These are phyloP conservation scores for Aspergillus persii DNA, from an alignment of 2,329 filamentous ascomycete genomes.

Conservation along the genomic window DNA sequence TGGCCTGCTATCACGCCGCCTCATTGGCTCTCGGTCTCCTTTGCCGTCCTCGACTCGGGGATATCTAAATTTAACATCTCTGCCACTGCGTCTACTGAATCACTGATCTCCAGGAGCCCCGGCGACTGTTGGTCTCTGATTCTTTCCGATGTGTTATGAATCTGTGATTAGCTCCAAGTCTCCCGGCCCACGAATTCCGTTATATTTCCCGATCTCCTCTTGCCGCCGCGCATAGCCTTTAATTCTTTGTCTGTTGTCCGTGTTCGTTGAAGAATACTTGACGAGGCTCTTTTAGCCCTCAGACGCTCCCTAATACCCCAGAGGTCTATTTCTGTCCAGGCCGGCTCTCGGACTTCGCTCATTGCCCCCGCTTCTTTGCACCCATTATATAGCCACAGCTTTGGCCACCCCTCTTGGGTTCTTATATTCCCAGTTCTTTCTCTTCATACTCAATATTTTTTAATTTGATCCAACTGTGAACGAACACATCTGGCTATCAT, in stretches of 20 bases:
- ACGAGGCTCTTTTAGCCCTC: background rate
- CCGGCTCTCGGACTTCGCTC: conserved; percentile 17
- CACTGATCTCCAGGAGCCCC: conserved; percentile 15
- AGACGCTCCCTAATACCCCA: conserved; percentile 2
- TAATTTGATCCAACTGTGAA: background rate
- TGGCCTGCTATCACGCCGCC: conserved; percentile 4
- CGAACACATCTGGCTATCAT: conserved; percentile 8
- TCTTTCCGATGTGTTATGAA: conserved; percentile 13
- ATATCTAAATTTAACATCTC: conserved; percentile 18
- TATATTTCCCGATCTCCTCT: background rate
- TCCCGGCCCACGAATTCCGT: background rate
- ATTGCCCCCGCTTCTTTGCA: conserved; percentile 8
- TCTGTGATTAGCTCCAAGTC: conserved; percentile 5
- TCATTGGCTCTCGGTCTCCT: conserved; percentile 18
- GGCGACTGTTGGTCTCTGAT: conserved; percentile 12
- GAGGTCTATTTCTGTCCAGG: conserved; percentile 13
- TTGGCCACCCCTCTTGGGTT: background rate
- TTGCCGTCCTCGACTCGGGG: conserved; percentile 4
- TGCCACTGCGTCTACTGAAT: conserved; percentile 22
- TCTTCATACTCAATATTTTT: conserved; percentile 1
- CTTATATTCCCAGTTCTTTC: conserved; percentile 4
- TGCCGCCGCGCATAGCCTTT: background rate
- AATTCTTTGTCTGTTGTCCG: background rate
- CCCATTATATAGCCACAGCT: conserved; percentile 5
- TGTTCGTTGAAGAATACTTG: background rate